Evolutionary conservation across 768 basidiomycete genomes (phyloP).

Genomic region (Auricularia heimuer): DNA sequence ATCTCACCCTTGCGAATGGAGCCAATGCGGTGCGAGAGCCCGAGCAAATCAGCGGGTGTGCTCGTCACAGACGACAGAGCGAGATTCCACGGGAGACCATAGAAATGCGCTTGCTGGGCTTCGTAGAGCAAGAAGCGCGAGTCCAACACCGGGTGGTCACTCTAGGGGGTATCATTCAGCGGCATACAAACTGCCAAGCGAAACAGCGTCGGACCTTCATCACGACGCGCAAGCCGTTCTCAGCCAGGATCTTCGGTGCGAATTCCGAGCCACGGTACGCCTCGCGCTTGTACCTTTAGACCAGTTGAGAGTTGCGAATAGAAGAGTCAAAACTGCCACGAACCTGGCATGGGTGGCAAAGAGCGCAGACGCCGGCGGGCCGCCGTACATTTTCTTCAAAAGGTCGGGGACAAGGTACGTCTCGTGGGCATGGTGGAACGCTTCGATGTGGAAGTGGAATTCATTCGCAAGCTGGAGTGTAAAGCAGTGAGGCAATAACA

Average conservation of each 20-base stretch:
- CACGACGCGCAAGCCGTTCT: constrained; percentile 54
- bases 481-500: no score
- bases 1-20: constrained; percentile 15
- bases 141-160: constrained; percentile 31
- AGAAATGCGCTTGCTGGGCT: constrained; percentile 26
- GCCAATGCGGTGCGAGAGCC: constrained; percentile 30
- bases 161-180: background rate
- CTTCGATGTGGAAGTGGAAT: constrained; percentile 74
- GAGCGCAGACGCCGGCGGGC: constrained; percentile 64
- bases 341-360: constrained; percentile 67
- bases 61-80: constrained; percentile 26
- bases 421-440: constrained; percentile 84
- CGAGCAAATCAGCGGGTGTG: constrained; percentile 27
- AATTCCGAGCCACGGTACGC: constrained; percentile 74
- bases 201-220: constrained; percentile 49
- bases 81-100: constrained; percentile 23
- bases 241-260: constrained; percentile 63
- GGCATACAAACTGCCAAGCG: background rate
- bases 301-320: background rate
- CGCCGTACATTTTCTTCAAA: constrained; percentile 65
- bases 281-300: constrained; percentile 49
- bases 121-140: constrained; percentile 27
- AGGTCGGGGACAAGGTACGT: constrained; percentile 80
- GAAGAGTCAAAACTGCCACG: background rate
- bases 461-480: constrained; percentile 90